These are phyloP conservation scores for Nematocida major DNA, from an alignment of 371 early-diverging fungal genomes.

Conservation along the genomic window DNA sequence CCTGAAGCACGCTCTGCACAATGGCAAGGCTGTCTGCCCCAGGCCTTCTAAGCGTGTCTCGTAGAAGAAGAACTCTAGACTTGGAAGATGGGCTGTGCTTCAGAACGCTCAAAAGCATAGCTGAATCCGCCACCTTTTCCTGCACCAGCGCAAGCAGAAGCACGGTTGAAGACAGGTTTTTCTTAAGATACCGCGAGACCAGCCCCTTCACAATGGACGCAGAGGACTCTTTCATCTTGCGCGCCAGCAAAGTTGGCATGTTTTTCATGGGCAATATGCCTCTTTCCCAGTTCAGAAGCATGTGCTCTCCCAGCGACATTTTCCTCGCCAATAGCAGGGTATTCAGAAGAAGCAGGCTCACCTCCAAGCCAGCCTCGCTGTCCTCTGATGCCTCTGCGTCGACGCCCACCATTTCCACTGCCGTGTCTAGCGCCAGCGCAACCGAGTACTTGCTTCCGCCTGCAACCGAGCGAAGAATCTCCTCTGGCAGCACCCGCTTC, in stretches of 20 bases:
- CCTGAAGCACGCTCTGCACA: constrained; percentile 8
- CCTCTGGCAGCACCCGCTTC: too few relatives aligned
- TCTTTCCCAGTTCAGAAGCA: constrained; percentile 2
- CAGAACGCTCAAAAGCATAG: not conserved
- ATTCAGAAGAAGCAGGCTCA: not conserved
- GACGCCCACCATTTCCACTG: not conserved
- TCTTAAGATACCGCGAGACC: not conserved
- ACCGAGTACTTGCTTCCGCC: not conserved
- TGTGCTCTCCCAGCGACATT: not conserved
- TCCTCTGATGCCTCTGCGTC: not conserved
- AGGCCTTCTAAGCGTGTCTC: not conserved
- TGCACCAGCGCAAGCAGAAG: not conserved
- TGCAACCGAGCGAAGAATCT: not conserved
- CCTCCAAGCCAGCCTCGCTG: not conserved
- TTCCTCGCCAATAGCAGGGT: not conserved
- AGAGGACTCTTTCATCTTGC: not conserved
- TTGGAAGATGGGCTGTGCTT: not conserved
- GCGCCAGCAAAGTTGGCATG: not conserved
- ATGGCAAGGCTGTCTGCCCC: not conserved
- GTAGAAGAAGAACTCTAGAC: not conserved
- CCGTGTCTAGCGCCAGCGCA: not conserved
- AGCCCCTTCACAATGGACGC: not conserved
- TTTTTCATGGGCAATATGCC: not conserved
- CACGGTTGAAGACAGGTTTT: not conserved
- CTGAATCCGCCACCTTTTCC: not conserved